Evolutionary conservation across 352 stramenopile genomes (phyloP).

Genomic region (Phytophthora melonis): DNA sequence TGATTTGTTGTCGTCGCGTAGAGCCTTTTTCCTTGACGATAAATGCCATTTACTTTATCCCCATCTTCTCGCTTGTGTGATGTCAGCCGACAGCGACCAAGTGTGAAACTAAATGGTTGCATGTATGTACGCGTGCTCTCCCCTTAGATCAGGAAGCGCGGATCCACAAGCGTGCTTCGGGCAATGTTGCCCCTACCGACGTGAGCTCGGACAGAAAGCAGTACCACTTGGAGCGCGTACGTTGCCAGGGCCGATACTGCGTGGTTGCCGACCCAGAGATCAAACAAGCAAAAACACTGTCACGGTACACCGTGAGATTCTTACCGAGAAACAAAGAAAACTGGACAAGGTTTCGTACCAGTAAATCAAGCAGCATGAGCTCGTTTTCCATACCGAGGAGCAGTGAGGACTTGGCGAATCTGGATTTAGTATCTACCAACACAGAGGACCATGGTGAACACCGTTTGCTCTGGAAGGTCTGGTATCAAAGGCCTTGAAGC

Average conservation of each 20-base stretch:
- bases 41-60: slow-evolving; percentile 36
- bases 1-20: slow-evolving; percentile 23
- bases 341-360: slow-evolving; percentile 54
- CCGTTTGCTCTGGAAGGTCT: neutral
- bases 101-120: neutral
- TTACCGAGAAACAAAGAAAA: neutral
- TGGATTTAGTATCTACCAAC: slow-evolving; percentile 55
- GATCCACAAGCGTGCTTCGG: slow-evolving; percentile 66
- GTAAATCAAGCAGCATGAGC: slow-evolving; percentile 90
- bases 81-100: neutral
- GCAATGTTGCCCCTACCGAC: slow-evolving; percentile 62
- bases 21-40: slow-evolving; percentile 23
- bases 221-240: slow-evolving; percentile 58
- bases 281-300: slow-evolving; percentile 76
- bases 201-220: slow-evolving; percentile 48
- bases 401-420: slow-evolving; percentile 63
- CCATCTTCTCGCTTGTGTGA: slow-evolving; percentile 20
- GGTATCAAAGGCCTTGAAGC: neutral
- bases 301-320: slow-evolving; percentile 19
- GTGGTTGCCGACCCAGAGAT: slow-evolving; percentile 75
- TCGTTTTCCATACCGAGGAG: slow-evolving; percentile 89
- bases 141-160: slow-evolving; percentile 73
- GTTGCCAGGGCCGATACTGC: slow-evolving; percentile 69
- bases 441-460: neutral
- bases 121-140: neutral